phyloP scores from a whole-genome alignment of 768 basidiomycete genomes.

The Tylopilus subfusipes region DNA sequence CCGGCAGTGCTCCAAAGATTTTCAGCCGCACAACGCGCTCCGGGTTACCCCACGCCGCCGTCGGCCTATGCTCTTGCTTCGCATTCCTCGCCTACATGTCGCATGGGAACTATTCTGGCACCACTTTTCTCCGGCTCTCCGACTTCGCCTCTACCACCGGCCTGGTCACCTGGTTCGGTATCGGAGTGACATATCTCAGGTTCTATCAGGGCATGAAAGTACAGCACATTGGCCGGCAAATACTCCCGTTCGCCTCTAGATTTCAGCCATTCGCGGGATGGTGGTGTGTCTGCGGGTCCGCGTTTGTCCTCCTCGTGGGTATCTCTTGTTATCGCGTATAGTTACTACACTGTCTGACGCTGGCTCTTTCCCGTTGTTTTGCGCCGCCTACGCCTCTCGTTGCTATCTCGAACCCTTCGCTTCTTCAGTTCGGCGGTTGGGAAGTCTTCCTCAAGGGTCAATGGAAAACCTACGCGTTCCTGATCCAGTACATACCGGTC shows the following conservation, averaged over 20 bases:
- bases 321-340: too few species aligned
- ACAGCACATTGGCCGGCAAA: conserved; percentile 45
- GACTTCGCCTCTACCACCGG: conserved; percentile 38
- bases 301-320: conserved; percentile 36
- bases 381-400: neutral
- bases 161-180: conserved; percentile 44
- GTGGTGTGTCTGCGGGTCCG: conserved; percentile 32
- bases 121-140: conserved; percentile 42
- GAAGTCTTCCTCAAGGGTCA: neutral
- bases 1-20: conserved; percentile 48
- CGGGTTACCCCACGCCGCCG: neutral
- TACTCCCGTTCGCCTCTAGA: conserved; percentile 42
- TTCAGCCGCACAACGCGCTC: neutral
- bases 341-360: neutral
- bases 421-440: neutral
- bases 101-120: conserved; percentile 31
- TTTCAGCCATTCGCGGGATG: conserved; percentile 43
- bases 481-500: conserved; percentile 32
- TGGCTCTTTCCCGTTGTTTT: neutral
- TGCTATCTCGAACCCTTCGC: neutral
- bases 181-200: conserved; percentile 44
- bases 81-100: conserved; percentile 42
- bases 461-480: neutral
- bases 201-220: conserved; percentile 45
- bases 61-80: conserved; percentile 26